Conservation (phyloP, 106 monocot species). For the Triglochin maritima region DNA sequence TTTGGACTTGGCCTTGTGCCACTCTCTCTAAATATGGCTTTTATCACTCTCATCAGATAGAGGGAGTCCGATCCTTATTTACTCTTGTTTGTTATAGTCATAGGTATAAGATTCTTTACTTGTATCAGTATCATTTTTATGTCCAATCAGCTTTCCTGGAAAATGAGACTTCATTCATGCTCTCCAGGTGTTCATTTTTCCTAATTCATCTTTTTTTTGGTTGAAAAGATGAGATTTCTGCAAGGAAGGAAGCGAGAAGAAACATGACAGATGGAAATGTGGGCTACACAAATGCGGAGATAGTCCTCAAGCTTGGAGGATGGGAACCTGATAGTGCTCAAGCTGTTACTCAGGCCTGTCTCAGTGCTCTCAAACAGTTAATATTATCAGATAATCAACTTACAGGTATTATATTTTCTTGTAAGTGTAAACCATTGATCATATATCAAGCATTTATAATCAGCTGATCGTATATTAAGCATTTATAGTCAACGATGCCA, state of each 20-base stretch:
- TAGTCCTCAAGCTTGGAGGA: conserved; percentile 61
- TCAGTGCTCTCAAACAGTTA: conserved; percentile 69
- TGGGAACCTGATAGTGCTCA: conserved; percentile 52
- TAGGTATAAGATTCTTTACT: too few species aligned
- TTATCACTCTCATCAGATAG: too few species aligned
- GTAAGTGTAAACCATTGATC: too few species aligned
- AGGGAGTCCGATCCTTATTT: too few species aligned
- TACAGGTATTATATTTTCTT: conserved; percentile 33
- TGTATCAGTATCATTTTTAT: too few species aligned
- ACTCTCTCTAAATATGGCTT: too few species aligned
- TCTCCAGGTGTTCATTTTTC: neutral
- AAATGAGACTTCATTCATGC: neutral
- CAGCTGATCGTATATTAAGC: too few species aligned
- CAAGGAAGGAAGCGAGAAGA: conserved; percentile 61
- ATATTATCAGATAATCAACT: conserved; percentile 62
- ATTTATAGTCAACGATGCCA: too few species aligned
- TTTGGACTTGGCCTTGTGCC: too few species aligned
- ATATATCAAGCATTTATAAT: too few species aligned
- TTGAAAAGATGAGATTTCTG: conserved; percentile 62
- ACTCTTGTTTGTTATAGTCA: too few species aligned
- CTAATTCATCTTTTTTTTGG: neutral
- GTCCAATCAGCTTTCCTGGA: too few species aligned
- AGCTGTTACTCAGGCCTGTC: conserved; percentile 61
- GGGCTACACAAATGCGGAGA: conserved; percentile 74
- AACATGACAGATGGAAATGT: conserved; percentile 38